These are phyloP conservation scores for Colletotrichum trifolii DNA, from an alignment of 2,329 filamentous ascomycete species.

Conservation along the genomic window DNA sequence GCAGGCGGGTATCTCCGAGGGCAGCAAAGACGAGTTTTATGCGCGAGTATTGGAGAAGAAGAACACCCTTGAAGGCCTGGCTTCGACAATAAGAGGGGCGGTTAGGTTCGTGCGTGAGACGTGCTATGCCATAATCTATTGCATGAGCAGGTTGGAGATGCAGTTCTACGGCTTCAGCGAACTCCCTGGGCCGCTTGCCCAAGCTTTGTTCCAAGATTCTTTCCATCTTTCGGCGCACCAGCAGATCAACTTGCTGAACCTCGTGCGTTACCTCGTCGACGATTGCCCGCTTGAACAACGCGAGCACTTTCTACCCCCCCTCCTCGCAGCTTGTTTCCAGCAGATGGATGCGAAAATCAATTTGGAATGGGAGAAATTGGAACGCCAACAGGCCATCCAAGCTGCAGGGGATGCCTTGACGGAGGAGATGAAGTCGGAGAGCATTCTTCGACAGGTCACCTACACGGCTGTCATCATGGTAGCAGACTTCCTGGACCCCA, in stretches of 20 bases:
- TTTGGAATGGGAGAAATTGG: constrained; percentile 85
- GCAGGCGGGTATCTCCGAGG: constrained; percentile 96
- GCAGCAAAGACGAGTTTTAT: constrained; percentile 97
- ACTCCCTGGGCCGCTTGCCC: constrained; percentile 83
- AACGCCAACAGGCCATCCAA: constrained; percentile 68
- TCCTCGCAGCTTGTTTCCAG: constrained; percentile 83
- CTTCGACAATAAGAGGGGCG: constrained; percentile 90
- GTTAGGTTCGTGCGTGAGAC: constrained; percentile 92
- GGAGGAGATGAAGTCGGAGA: constrained; percentile 98
- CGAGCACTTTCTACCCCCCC: constrained; percentile 83
- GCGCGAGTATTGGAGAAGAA: constrained; percentile 90
- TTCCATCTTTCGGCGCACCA: constrained; percentile 90
- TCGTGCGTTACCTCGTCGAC: constrained; percentile 89
- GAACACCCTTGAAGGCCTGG: constrained; percentile 89
- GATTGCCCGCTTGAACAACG: constrained; percentile 86
- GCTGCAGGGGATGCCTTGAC: constrained; percentile 82
- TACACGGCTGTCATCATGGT: constrained; percentile 94
- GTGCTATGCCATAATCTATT: constrained; percentile 93
- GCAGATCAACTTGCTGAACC: constrained; percentile 89
- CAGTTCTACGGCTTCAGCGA: constrained; percentile 93
- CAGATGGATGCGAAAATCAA: constrained; percentile 91
- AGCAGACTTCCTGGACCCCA: constrained; percentile 86
- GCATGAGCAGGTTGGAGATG: constrained; percentile 86
- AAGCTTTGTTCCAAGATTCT: constrained; percentile 85
- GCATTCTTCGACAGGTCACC: constrained; percentile 90